phyloP scores from a whole-genome alignment of 345 rosid species.

The Lepidium africanum region DNA sequence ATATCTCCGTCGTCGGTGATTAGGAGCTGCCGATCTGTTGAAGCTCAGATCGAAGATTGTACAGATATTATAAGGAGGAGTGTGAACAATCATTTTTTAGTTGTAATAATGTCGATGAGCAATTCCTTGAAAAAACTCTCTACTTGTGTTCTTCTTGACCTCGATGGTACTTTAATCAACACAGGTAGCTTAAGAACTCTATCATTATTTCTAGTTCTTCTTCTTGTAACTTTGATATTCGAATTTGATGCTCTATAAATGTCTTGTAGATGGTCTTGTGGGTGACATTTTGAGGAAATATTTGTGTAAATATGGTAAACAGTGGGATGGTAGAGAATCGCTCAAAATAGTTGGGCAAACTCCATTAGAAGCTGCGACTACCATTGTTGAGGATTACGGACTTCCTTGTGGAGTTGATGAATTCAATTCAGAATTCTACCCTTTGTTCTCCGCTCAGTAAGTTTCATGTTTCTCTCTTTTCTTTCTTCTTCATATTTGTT shows the following conservation, averaged over 20 bases:
- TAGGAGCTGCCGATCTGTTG: neutral
- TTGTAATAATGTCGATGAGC: constrained; percentile 28
- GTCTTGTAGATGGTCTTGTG: constrained; percentile 53
- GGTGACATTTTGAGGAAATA: constrained; percentile 50
- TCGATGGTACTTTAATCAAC: constrained; percentile 69
- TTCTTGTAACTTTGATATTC: neutral
- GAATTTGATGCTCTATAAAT: neutral
- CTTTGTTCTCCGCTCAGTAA: constrained; percentile 64
- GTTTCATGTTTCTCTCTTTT: neutral
- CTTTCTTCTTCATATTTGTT: neutral
- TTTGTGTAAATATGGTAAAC: constrained; percentile 67
- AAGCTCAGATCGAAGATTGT: neutral
- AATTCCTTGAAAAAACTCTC: constrained; percentile 36
- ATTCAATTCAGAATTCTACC: constrained; percentile 48
- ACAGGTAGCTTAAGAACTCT: constrained; percentile 32
- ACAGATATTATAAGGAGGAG: neutral
- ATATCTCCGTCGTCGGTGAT: neutral
- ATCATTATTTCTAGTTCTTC: neutral
- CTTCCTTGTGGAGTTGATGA: constrained; percentile 72
- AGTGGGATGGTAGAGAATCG: constrained; percentile 93
- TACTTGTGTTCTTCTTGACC: constrained; percentile 60
- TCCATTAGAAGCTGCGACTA: constrained; percentile 70
- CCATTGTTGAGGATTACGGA: constrained; percentile 69
- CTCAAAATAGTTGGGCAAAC: constrained; percentile 56
- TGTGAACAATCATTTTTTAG: neutral